Percentiles rank a stretch among this genome's conserved stretches.
These are phyloP conservation scores for Neofusicoccum kwambonambiense DNA, from an alignment of 2,329 filamentous ascomycete genomes.

Conservation along the genomic window DNA sequence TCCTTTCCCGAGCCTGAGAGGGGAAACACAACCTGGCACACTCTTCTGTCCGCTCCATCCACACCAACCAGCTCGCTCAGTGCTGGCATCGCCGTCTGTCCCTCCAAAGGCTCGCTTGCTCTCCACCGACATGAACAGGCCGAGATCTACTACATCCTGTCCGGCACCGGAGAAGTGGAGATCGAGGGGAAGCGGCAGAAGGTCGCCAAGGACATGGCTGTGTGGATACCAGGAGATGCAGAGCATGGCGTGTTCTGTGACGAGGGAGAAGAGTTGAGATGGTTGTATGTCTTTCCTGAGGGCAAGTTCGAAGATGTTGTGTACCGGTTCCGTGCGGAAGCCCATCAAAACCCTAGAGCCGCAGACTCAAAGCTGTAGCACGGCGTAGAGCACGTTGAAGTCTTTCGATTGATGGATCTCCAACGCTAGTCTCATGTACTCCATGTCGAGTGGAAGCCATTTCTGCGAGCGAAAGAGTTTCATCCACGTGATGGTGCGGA, in stretches of 20 bases:
- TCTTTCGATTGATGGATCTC: no score
- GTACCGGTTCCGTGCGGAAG: conserved; percentile 34
- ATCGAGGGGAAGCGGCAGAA: conserved; percentile 37
- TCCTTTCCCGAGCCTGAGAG: conserved; percentile 19
- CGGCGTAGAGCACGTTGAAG: no score
- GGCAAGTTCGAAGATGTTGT: conserved; percentile 39
- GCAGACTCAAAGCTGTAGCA: no score
- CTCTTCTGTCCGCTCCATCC: conserved; percentile 36
- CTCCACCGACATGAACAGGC: conserved; percentile 43
- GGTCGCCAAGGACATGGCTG: conserved; percentile 35
- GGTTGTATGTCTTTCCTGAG: conserved; percentile 45
- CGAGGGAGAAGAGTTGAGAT: conserved; percentile 30
- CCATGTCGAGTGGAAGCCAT: no score
- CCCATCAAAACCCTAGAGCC: neutral
- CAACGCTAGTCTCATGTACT: no score
- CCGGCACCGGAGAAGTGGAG: conserved; percentile 37
- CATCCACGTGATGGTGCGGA: no score
- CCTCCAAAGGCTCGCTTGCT: conserved; percentile 35
- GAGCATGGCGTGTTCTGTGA: conserved; percentile 40
- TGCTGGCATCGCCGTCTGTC: conserved; percentile 39
- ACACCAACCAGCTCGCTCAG: conserved; percentile 39
- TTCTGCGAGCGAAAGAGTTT: no score
- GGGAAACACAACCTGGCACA: conserved; percentile 41
- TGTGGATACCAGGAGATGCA: conserved; percentile 45
- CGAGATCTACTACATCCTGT: conserved; percentile 44